phyloP scores from a whole-genome alignment of 1,284 basidiomycete genomes.

The Puccinia horiana region DNA sequence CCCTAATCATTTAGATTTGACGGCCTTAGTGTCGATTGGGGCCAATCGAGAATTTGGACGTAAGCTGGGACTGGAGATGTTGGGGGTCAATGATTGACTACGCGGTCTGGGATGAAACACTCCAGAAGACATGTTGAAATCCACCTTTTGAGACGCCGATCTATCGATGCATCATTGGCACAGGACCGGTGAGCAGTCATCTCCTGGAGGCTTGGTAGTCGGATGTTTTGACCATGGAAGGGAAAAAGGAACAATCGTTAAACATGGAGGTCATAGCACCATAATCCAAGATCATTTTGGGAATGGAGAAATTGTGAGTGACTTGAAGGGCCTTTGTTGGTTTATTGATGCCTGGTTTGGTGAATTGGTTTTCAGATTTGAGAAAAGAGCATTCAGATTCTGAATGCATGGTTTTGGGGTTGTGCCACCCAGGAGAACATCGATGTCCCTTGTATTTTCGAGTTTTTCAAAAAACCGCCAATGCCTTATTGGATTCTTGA shows the following conservation, averaged over 20 bases:
- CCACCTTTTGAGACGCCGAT: conserved; percentile 23
- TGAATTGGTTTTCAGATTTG: too few species aligned
- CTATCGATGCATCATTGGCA: conserved; percentile 22
- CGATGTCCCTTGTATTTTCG: background rate
- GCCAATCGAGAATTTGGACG: background rate
- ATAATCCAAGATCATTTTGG: too few species aligned
- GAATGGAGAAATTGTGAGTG: too few species aligned
- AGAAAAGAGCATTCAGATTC: background rate
- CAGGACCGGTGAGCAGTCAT: conserved; percentile 60
- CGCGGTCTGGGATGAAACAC: background rate
- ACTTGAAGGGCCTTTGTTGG: too few species aligned
- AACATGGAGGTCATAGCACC: too few species aligned
- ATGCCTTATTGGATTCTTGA: background rate
- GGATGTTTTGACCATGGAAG: too few species aligned
- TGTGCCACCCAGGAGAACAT: background rate
- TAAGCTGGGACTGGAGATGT: background rate
- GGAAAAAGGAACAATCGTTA: too few species aligned
- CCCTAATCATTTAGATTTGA: conserved; percentile 20
- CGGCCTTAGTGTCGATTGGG: conserved; percentile 21
- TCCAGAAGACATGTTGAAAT: background rate
- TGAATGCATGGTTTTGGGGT: background rate
- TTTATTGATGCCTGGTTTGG: too few species aligned
- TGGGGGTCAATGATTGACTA: background rate
- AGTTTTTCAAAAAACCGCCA: background rate
- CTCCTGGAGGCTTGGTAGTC: conserved; percentile 65